Conservation (phyloP, 78 protist species). For the Tieghemostelium lacteum region DNA sequence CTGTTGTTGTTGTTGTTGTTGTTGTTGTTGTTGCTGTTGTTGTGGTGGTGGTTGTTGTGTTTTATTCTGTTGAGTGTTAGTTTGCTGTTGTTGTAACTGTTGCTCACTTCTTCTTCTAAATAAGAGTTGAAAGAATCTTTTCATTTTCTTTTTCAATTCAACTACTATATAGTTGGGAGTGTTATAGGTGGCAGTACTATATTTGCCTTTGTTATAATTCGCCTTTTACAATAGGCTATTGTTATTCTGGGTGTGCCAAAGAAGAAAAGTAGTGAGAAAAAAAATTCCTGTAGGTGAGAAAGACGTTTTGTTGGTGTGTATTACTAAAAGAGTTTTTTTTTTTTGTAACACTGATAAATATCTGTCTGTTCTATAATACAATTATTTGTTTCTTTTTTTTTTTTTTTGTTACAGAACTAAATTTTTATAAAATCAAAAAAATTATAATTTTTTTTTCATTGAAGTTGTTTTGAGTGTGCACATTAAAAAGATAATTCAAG, state of each 20-base stretch:
- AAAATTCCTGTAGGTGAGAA: too few species aligned
- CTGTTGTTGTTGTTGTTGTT: conserved; percentile 11
- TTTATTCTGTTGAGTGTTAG: not conserved
- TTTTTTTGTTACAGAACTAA: too few species aligned
- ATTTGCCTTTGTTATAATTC: not conserved
- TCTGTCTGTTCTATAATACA: too few species aligned
- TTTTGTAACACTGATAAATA: too few species aligned
- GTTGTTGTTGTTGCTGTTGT: not conserved
- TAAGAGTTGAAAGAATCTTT: conserved; percentile 27
- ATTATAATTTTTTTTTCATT: too few species aligned
- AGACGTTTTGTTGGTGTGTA: not conserved
- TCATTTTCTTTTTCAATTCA: conserved; percentile 5
- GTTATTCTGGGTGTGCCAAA: too few species aligned
- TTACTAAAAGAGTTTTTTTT: too few species aligned
- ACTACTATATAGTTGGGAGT: not conserved
- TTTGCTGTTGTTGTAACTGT: not conserved
- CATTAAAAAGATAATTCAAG: too few species aligned
- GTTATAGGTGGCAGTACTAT: not conserved
- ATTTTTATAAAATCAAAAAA: too few species aligned
- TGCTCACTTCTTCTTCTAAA: conserved; percentile 8
- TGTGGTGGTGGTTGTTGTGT: not conserved
- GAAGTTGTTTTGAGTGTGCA: too few species aligned
- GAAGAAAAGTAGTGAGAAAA: too few species aligned
- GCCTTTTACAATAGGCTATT: not conserved
- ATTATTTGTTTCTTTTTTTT: too few species aligned